phyloP scores from a whole-genome alignment of 2,329 filamentous ascomycete genomes.

The Sporothrix pseudoabietina region DNA sequence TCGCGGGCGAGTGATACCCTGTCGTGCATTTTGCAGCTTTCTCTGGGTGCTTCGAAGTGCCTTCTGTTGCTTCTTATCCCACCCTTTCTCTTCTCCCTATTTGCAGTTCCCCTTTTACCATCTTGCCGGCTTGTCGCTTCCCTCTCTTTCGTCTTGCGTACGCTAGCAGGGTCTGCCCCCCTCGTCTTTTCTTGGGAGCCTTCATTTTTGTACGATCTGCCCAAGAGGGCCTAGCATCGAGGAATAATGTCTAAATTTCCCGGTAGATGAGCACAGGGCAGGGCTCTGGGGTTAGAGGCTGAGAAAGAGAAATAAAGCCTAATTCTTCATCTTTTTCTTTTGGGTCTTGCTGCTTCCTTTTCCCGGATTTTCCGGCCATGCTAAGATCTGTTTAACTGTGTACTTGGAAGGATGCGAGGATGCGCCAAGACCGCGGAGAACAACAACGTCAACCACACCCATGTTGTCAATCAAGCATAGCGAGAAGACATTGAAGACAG shows the following conservation, averaged over 20 bases:
- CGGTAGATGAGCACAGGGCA: not conserved
- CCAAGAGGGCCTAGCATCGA: conserved; percentile 18
- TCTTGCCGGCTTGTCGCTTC: not conserved
- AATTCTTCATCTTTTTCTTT: not conserved
- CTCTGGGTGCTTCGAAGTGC: not conserved
- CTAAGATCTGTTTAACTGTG: not conserved
- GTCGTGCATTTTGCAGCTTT: not conserved
- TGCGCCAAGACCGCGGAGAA: not conserved
- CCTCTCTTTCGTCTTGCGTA: not conserved
- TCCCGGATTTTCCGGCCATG: not conserved
- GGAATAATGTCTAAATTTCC: not conserved
- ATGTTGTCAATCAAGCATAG: not conserved
- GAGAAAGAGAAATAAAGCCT: not conserved
- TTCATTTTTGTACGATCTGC: not conserved
- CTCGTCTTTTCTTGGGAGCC: not conserved
- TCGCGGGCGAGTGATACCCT: not conserved
- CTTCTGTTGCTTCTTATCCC: not conserved
- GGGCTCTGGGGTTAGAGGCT: not conserved
- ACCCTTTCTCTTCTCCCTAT: not conserved
- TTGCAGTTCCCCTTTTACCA: not conserved
- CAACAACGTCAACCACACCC: not conserved
- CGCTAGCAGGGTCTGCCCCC: conserved; percentile 5
- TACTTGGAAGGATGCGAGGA: not conserved
- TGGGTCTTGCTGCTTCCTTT: not conserved
- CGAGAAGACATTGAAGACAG: not conserved